Evolutionary conservation across 192 early-diverging fungal species (phyloP).

Genomic region (Oehlia diaphana): DNA sequence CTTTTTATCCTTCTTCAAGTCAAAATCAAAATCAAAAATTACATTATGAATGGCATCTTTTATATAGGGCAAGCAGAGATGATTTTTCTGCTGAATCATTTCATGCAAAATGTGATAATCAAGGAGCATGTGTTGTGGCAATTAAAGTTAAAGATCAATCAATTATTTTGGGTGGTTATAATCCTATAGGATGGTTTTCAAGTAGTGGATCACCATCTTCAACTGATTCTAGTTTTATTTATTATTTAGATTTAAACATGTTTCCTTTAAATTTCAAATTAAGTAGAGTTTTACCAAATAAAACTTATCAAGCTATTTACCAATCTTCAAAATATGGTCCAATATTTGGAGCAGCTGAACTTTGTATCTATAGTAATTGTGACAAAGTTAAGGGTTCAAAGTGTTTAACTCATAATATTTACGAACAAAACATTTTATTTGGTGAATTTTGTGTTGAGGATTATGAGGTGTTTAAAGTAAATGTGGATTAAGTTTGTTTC

Average conservation of each 20-base stretch:
- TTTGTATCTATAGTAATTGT: background rate
- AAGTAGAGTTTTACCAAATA: background rate
- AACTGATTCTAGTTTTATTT: background rate
- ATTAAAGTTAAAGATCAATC: background rate
- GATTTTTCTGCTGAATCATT: constrained; percentile 2
- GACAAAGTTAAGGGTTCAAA: background rate
- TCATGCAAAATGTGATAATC: constrained; percentile 20
- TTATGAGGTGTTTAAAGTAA: constrained; percentile 4
- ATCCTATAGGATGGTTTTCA: constrained; percentile 12
- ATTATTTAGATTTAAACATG: background rate
- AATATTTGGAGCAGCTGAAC: background rate
- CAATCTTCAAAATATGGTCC: constrained; percentile 6
- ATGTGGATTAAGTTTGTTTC: too few relatives aligned
- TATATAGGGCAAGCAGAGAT: constrained; percentile 20
- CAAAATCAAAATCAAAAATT: background rate
- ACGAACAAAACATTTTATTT: background rate
- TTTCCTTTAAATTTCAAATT: background rate
- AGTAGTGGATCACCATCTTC: background rate
- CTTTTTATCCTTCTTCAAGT: background rate
- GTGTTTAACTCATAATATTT: background rate
- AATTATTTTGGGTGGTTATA: constrained; percentile 27
- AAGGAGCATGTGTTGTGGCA: constrained; percentile 12
- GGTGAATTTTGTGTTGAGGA: constrained; percentile 1
- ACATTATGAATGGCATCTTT: background rate
- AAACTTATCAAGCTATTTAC: background rate